These are phyloP conservation scores for Vinca minor DNA, from an alignment of 257 asterid species.

Conservation along the genomic window DNA sequence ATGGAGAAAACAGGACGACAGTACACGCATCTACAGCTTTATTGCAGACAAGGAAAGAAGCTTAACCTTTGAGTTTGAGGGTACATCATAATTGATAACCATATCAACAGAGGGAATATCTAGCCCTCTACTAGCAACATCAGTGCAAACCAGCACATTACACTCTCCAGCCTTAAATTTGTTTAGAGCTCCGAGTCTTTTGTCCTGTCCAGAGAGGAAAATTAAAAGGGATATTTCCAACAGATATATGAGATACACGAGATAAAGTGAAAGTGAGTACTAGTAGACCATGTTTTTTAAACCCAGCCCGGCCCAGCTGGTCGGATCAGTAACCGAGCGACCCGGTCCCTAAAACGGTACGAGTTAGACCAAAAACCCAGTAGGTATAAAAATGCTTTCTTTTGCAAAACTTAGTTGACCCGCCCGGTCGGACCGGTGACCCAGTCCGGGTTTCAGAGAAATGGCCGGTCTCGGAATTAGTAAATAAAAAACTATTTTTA, in stretches of 20 bases:
- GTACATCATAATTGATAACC: constrained; percentile 89
- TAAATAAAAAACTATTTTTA: too few species aligned
- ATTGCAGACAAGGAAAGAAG: constrained; percentile 1
- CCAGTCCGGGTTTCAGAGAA: too few species aligned
- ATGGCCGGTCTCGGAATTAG: too few species aligned
- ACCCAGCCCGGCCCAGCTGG: too few species aligned
- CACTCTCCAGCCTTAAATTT: constrained; percentile 83
- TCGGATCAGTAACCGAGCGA: too few species aligned
- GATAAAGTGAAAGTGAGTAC: neutral
- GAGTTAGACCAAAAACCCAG: too few species aligned
- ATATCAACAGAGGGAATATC: constrained; percentile 88
- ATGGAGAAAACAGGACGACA: too few species aligned
- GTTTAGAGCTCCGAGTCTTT: constrained; percentile 83
- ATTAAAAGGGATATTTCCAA: neutral
- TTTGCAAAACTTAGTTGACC: too few species aligned
- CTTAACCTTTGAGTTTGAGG: constrained; percentile 78
- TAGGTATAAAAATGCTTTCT: too few species aligned
- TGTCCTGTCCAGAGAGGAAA: constrained; percentile 38
- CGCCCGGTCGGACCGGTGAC: too few species aligned
- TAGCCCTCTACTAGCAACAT: constrained; percentile 94
- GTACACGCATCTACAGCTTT: neutral
- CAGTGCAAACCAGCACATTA: constrained; percentile 79
- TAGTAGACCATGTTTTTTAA: too few species aligned
- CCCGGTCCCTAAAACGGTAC: too few species aligned
- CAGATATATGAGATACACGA: neutral